A percentile compares a stretch with the other conserved stretches of the same genome.
Conservation (phyloP, 257 asterid species). For the Scutellaria minor region DNA sequence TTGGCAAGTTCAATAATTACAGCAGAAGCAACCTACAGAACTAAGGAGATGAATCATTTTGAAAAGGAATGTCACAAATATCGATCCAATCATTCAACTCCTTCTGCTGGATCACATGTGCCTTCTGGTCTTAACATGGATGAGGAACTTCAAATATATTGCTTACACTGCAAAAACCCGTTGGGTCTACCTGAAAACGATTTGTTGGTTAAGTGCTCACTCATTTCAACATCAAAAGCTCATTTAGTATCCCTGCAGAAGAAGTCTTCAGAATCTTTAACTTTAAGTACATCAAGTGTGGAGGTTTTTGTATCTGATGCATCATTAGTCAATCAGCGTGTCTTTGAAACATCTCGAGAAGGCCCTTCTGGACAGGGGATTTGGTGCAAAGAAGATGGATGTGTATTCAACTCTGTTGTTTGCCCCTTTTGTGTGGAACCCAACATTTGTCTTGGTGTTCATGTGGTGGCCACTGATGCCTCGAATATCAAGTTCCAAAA, state of each 20-base stretch:
- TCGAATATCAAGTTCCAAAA: constrained; percentile 63
- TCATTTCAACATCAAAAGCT: constrained; percentile 66
- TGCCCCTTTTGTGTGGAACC: constrained; percentile 75
- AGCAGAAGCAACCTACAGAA: constrained; percentile 37
- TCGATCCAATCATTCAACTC: constrained; percentile 32
- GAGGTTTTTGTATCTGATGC: constrained; percentile 63
- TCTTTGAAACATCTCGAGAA: constrained; percentile 48
- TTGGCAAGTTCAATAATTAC: constrained; percentile 52
- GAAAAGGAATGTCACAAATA: constrained; percentile 41
- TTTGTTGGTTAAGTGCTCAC: constrained; percentile 51
- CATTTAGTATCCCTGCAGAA: constrained; percentile 63
- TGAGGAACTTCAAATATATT: constrained; percentile 59
- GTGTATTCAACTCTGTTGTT: constrained; percentile 72
- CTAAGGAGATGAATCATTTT: constrained; percentile 41
- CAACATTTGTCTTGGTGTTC: constrained; percentile 76
- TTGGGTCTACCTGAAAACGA: constrained; percentile 72
- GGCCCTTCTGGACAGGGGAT: constrained; percentile 63
- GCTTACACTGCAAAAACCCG: constrained; percentile 67
- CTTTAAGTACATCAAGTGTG: constrained; percentile 46
- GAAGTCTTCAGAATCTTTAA: constrained; percentile 43
- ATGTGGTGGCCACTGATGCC: constrained; percentile 88
- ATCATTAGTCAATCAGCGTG: constrained; percentile 54
- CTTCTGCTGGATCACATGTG: constrained; percentile 42
- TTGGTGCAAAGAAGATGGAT: constrained; percentile 99
- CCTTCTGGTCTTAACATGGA: constrained; percentile 48